phyloP scores from a whole-genome alignment of 345 rosid genomes.

The Carallia brachiata region DNA sequence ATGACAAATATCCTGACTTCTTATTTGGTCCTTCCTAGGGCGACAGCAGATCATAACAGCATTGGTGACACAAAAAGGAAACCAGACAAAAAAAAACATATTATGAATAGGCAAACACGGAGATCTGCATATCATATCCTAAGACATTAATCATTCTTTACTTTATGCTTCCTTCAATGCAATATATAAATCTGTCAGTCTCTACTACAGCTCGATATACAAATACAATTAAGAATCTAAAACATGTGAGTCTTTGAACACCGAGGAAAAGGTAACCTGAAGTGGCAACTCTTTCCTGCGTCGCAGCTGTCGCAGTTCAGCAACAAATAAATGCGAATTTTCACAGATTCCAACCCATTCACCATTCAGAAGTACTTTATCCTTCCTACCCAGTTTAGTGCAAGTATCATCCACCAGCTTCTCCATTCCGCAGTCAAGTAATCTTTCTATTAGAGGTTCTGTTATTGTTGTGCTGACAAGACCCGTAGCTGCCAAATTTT shows the following conservation, averaged over 20 bases:
- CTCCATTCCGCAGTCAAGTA: slow-evolving; percentile 70
- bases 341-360: slow-evolving; percentile 85
- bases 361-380: slow-evolving; percentile 77
- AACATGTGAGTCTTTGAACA: not conserved
- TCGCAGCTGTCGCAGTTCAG: slow-evolving; percentile 54
- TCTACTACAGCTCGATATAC: not conserved
- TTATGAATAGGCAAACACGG: not conserved
- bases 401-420: slow-evolving; percentile 50
- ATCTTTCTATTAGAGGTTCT: slow-evolving; percentile 44
- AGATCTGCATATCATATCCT: no score
- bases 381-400: slow-evolving; percentile 43
- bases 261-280: slow-evolving; percentile 44
- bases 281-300: slow-evolving; percentile 55
- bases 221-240: not conserved
- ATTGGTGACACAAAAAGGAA: no score
- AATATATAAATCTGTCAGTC: not conserved
- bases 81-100: not conserved
- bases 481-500: slow-evolving; percentile 78
- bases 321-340: slow-evolving; percentile 54
- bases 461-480: slow-evolving; percentile 55
- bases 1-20: no score
- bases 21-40: no score
- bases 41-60: no score
- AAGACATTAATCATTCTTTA: no score
- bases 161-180: no score